phyloP scores from a whole-genome alignment of 768 basidiomycete species.

The Nidula microcarpa region DNA sequence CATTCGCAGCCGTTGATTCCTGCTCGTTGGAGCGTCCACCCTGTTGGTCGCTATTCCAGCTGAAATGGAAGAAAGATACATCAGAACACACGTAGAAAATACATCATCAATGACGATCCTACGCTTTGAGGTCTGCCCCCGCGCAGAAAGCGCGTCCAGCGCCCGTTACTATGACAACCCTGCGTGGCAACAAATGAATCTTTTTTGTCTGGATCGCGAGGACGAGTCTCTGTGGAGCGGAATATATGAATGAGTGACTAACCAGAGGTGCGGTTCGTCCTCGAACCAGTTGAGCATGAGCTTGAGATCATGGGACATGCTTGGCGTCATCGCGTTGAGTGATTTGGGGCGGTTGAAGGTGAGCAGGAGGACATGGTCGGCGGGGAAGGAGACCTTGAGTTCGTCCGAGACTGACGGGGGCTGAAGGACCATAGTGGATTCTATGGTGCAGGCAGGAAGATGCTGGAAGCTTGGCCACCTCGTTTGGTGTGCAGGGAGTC shows the following conservation, averaged over 20 bases:
- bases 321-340: constrained; percentile 72
- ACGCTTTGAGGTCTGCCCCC: constrained; percentile 78
- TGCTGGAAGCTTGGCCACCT: constrained; percentile 1
- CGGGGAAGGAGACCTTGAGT: constrained; percentile 33
- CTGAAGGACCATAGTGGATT: constrained; percentile 16
- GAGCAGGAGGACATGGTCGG: constrained; percentile 34
- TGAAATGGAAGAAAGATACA: constrained; percentile 22
- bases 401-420: constrained; percentile 29
- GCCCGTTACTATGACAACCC: constrained; percentile 76
- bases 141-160: constrained; percentile 74
- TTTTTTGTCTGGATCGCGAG: neutral
- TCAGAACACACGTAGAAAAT: too few relatives aligned
- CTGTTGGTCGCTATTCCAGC: constrained; percentile 59
- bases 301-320: constrained; percentile 51
- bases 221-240: neutral
- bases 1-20: constrained; percentile 29
- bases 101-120: constrained; percentile 24
- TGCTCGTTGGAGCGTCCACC: constrained; percentile 40
- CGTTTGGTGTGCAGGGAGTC: neutral
- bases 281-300: constrained; percentile 70
- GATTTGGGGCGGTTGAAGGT: constrained; percentile 61
- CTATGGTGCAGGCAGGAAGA: too few relatives aligned
- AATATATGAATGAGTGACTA: constrained; percentile 13
- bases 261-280: constrained; percentile 70
- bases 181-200: constrained; percentile 18